These are phyloP conservation scores for Leishmania major DNA, from an alignment of 208 protist species.

Conservation along the genomic window DNA sequence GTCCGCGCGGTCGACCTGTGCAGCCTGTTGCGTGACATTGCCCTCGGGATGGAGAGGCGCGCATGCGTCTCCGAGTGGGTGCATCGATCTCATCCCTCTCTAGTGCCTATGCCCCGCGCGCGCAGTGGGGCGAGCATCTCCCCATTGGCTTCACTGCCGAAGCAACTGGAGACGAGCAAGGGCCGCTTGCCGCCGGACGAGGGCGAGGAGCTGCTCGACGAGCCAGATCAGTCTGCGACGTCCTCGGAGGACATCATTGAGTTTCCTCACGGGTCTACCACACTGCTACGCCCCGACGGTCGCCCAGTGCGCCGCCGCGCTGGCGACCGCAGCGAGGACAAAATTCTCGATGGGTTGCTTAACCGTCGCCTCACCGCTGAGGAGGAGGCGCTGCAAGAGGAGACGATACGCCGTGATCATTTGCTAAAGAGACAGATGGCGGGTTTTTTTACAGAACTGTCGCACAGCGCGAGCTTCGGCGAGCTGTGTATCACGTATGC, in stretches of 20 bases:
- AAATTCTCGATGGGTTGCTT: constrained; percentile 22
- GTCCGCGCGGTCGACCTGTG: constrained; percentile 40
- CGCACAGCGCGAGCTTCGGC: constrained; percentile 64
- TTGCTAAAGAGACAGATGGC: constrained; percentile 53
- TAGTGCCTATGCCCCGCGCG: background rate
- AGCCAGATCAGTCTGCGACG: constrained; percentile 8
- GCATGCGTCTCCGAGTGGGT: constrained; percentile 51
- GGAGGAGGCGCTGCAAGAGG: constrained; percentile 36
- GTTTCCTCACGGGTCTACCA: constrained; percentile 45
- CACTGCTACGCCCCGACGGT: constrained; percentile 37
- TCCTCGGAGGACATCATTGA: constrained; percentile 48
- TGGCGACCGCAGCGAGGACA: constrained; percentile 2
- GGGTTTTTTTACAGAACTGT: constrained; percentile 62
- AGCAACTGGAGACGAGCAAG: constrained; percentile 5
- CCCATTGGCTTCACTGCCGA: constrained; percentile 1
- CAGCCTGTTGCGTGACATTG: constrained; percentile 41
- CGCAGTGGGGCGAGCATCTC: background rate
- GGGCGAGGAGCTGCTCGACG: constrained; percentile 25
- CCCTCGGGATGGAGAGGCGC: constrained; percentile 42
- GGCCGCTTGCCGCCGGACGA: constrained; percentile 11
- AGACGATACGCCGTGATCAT: constrained; percentile 45
- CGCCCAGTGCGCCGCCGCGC: constrained; percentile 28
- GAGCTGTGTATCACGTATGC: constrained; percentile 71
- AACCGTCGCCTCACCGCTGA: constrained; percentile 14
- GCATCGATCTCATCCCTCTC: constrained; percentile 1